A percentile compares a stretch with the other conserved stretches of the same genome.
Conservation (phyloP, 2,329 filamentous ascomycete genomes). For the Cladosporium sp. region DNA sequence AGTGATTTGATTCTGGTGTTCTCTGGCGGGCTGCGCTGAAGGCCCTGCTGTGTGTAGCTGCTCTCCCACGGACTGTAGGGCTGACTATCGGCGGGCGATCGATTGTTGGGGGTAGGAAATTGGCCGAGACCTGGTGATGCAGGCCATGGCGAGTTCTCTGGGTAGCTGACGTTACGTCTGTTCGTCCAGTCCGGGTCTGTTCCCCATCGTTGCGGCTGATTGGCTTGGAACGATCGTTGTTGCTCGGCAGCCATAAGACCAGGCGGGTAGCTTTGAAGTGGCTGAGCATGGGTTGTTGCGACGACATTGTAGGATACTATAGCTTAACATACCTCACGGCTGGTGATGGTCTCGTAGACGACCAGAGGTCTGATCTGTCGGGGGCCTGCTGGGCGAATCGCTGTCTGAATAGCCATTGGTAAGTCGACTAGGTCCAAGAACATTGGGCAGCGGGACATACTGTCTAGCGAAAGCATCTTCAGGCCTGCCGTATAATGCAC, state of each 20-base stretch:
- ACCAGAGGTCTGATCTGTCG: constrained; percentile 27
- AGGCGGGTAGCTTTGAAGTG: constrained; percentile 24
- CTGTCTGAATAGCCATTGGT: constrained; percentile 20
- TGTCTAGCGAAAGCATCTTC: constrained; percentile 20
- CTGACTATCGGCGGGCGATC: constrained; percentile 19
- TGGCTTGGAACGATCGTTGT: constrained; percentile 18
- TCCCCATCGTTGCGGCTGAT: constrained; percentile 25
- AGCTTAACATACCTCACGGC: constrained; percentile 25
- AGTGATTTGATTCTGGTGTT: constrained; percentile 22
- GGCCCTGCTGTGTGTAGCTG: constrained; percentile 23
- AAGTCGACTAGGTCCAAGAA: not conserved
- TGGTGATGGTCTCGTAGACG: constrained; percentile 21
- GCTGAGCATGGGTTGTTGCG: constrained; percentile 19
- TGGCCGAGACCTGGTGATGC: constrained; percentile 23
- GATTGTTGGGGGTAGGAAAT: constrained; percentile 22
- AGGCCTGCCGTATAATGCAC: constrained; percentile 16
- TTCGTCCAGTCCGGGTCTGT: constrained; percentile 25
- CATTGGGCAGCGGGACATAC: constrained; percentile 13
- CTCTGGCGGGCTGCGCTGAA: constrained; percentile 29
- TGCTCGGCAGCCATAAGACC: constrained; percentile 20
- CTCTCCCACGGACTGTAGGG: constrained; percentile 22
- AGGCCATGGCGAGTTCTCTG: constrained; percentile 27
- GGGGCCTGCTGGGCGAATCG: constrained; percentile 19
- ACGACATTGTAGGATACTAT: constrained; percentile 13
- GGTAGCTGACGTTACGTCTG: constrained; percentile 22